Evolutionary conservation across 139 green algal species (phyloP).

Genomic region (Spirogloea muscicola): DNA sequence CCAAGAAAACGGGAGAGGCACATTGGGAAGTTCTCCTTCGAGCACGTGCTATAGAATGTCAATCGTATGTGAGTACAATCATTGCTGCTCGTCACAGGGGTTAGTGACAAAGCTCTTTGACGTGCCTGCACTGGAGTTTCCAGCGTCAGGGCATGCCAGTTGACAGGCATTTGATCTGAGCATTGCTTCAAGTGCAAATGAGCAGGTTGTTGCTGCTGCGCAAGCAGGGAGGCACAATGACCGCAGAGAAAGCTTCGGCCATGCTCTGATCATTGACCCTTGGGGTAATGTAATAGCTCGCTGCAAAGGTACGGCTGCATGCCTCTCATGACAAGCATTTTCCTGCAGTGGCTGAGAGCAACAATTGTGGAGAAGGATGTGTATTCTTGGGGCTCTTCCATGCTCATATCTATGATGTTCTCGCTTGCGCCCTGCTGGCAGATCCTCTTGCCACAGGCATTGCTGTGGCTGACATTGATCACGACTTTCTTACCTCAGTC

Average conservation of each 20-base stretch:
- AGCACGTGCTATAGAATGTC: slow-evolving; percentile 87
- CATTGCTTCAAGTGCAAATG: neutral
- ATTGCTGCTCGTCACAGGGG: too few species aligned
- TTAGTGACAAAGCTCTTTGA: too few species aligned
- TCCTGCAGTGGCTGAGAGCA: neutral
- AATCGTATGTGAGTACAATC: slow-evolving; percentile 77
- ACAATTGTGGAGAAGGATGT: neutral
- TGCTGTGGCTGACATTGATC: slow-evolving; percentile 7
- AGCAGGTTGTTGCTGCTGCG: slow-evolving; percentile 76
- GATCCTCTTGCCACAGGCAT: slow-evolving; percentile 12
- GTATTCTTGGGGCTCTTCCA: neutral
- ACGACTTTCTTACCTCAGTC: neutral
- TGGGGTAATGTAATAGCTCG: slow-evolving; percentile 79
- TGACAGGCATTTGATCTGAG: neutral
- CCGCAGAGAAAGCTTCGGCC: slow-evolving; percentile 82
- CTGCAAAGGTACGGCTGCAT: slow-evolving; percentile 50
- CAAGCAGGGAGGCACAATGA: slow-evolving; percentile 82
- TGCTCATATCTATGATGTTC: neutral
- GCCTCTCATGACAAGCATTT: neutral
- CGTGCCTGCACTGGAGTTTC: too few species aligned
- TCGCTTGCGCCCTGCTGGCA: neutral
- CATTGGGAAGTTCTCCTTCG: slow-evolving; percentile 95
- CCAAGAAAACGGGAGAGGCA: slow-evolving; percentile 52
- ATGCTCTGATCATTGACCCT: slow-evolving; percentile 84
- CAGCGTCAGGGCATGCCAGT: too few species aligned